These are phyloP conservation scores for Kodamaea sp. DNA, from an alignment of 1,139 yeast genomes.

Conservation along the genomic window DNA sequence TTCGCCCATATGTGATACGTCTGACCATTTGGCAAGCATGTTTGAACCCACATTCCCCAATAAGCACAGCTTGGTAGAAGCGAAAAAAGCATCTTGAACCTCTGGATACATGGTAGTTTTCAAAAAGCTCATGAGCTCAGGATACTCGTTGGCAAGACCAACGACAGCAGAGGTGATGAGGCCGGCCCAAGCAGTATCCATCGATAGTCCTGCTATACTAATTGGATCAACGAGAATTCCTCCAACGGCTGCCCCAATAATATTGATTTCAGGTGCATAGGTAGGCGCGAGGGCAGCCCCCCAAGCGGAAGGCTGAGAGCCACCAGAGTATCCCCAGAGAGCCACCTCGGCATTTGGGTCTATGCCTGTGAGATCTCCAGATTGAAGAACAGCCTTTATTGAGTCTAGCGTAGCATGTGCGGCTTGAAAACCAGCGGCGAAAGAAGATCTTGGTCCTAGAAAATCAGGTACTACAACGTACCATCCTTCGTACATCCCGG, in stretches of 20 bases:
- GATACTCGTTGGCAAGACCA: conserved; percentile 31
- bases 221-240: conserved; percentile 31
- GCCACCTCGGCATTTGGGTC: conserved; percentile 24
- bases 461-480: conserved; percentile 36
- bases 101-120: conserved; percentile 1
- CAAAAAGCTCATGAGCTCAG: conserved; percentile 15
- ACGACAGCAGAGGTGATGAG: conserved; percentile 25
- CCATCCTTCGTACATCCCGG: conserved; percentile 29
- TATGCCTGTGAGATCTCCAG: conserved; percentile 25
- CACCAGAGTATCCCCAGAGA: conserved; percentile 42
- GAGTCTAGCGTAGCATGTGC: conserved; percentile 31
- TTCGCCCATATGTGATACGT: too few species aligned
- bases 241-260: conserved; percentile 36
- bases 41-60: too few species aligned
- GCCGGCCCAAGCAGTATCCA: conserved; percentile 30
- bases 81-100: not conserved
- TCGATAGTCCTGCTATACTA: conserved; percentile 19
- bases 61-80: conserved; percentile 2
- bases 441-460: conserved; percentile 31
- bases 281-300: conserved; percentile 33
- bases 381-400: conserved; percentile 25
- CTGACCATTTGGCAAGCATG: too few species aligned
- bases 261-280: conserved; percentile 34
- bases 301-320: conserved; percentile 38
- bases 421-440: conserved; percentile 30